Evolutionary conservation across 192 early-diverging fungal species (phyloP).

Genomic region (Dissophora ornata): DNA sequence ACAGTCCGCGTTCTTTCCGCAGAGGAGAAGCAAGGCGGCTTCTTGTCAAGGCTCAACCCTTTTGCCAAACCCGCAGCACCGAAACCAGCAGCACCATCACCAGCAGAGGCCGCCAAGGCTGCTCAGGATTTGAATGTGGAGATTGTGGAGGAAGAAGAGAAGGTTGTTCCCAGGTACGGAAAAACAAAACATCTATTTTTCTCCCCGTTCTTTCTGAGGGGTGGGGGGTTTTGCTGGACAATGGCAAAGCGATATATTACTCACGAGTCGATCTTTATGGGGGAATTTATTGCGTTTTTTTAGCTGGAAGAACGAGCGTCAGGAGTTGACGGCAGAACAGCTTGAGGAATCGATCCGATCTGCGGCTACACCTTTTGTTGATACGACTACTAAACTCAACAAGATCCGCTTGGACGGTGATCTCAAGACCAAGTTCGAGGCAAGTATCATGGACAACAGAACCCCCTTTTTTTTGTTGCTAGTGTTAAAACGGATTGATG

Average conservation of each 20-base stretch:
- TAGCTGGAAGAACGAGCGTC: constrained; percentile 50
- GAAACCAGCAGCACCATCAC: background rate
- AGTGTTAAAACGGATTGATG: too few species aligned
- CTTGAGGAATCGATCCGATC: constrained; percentile 40
- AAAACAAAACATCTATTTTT: background rate
- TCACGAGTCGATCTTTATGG: too few species aligned
- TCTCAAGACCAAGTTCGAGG: constrained; percentile 43
- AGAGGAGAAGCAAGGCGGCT: constrained; percentile 42
- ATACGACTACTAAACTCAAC: constrained; percentile 15
- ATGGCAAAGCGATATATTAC: too few species aligned
- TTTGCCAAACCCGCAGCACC: constrained; percentile 28
- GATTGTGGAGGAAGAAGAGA: constrained; percentile 36
- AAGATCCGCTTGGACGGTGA: constrained; percentile 27
- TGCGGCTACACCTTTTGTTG: constrained; percentile 33
- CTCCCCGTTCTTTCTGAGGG: background rate
- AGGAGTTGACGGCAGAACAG: constrained; percentile 26
- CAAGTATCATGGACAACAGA: constrained; percentile 2
- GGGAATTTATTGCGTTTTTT: too few species aligned
- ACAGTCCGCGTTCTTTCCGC: constrained; percentile 8
- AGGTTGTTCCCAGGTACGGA: constrained; percentile 25
- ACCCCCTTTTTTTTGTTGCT: background rate
- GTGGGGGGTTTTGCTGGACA: too few species aligned
- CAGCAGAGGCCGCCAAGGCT: constrained; percentile 3
- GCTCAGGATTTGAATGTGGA: constrained; percentile 37
- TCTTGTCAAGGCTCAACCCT: constrained; percentile 50